Conservation (phyloP, 331 rosid species). For the Cucumis variabilis region DNA sequence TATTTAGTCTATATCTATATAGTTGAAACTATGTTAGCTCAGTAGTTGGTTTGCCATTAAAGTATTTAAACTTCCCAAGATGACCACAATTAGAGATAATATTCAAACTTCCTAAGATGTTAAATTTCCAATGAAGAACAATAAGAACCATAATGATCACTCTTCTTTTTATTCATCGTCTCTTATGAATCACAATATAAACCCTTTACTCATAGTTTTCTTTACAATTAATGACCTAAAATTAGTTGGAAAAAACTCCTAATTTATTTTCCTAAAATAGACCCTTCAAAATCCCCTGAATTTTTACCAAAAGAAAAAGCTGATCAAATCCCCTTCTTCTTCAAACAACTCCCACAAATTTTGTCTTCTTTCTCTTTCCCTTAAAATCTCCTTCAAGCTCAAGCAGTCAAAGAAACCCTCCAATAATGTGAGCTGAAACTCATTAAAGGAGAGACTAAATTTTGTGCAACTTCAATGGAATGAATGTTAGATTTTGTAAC, state of each 20-base stretch:
- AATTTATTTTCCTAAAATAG: too few species aligned
- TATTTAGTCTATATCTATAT: too few species aligned
- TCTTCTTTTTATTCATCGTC: slow-evolving; percentile 7
- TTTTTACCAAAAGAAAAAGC: too few species aligned
- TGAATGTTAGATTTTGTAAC: slow-evolving; percentile 65
- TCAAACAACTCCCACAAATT: slow-evolving; percentile 50
- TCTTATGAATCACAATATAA: slow-evolving; percentile 3
- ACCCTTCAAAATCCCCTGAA: too few species aligned
- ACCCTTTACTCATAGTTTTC: too few species aligned
- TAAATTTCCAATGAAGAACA: neutral
- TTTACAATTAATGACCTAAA: too few species aligned
- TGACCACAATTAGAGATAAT: too few species aligned
- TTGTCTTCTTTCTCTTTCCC: slow-evolving; percentile 55
- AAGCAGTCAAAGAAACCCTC: slow-evolving; percentile 65
- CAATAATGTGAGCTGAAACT: slow-evolving; percentile 60
- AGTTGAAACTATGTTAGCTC: too few species aligned
- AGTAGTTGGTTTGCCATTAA: too few species aligned
- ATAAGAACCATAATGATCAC: neutral
- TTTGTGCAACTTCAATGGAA: slow-evolving; percentile 77
- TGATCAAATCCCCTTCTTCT: slow-evolving; percentile 38
- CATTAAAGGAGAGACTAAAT: slow-evolving; percentile 66
- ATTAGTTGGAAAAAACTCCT: too few species aligned
- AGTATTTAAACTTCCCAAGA: too few species aligned
- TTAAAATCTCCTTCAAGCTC: slow-evolving; percentile 56
- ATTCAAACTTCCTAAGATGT: neutral